Conservation (phyloP, 2,329 filamentous ascomycete species). For the Fusarium anthophilum region DNA sequence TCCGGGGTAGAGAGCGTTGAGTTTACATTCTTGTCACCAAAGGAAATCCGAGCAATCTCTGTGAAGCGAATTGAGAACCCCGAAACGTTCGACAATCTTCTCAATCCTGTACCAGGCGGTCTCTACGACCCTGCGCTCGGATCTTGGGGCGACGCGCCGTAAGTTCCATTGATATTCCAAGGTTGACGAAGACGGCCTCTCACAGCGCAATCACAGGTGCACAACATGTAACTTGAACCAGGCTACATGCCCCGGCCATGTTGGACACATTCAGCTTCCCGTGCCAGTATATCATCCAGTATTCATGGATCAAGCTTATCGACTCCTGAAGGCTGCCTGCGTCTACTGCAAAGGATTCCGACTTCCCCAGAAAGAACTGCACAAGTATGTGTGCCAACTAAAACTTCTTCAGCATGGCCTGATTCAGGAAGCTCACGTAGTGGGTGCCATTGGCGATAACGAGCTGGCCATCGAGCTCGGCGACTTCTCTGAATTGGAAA, state of each 20-base stretch:
- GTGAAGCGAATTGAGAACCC: slow-evolving; percentile 95
- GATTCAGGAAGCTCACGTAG: slow-evolving; percentile 70
- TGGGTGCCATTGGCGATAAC: slow-evolving; percentile 62
- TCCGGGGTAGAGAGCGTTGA: slow-evolving; percentile 88
- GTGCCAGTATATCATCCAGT: slow-evolving; percentile 95
- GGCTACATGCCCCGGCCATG: slow-evolving; percentile 87
- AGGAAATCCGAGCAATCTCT: slow-evolving; percentile 88
- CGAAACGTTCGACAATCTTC: slow-evolving; percentile 90
- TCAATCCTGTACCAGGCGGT: slow-evolving; percentile 89
- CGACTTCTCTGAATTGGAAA: slow-evolving; percentile 54
- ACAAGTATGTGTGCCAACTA: slow-evolving; percentile 84
- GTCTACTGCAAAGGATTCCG: slow-evolving; percentile 90
- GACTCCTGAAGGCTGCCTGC: slow-evolving; percentile 86
- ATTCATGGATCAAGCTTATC: slow-evolving; percentile 91
- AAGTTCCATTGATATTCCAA: slow-evolving; percentile 41
- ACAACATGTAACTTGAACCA: slow-evolving; percentile 89
- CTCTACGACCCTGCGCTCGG: slow-evolving; percentile 93
- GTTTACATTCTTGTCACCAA: slow-evolving; percentile 83
- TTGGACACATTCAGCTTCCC: slow-evolving; percentile 94
- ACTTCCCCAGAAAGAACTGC: slow-evolving; percentile 78
- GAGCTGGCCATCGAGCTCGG: slow-evolving; percentile 50
- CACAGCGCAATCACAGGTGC: slow-evolving; percentile 66
- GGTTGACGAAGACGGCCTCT: slow-evolving; percentile 9
- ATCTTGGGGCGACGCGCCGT: slow-evolving; percentile 87
- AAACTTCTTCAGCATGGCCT: slow-evolving; percentile 87